phyloP scores from a whole-genome alignment of 2,329 filamentous ascomycete species.

The Cadophora gregata region DNA sequence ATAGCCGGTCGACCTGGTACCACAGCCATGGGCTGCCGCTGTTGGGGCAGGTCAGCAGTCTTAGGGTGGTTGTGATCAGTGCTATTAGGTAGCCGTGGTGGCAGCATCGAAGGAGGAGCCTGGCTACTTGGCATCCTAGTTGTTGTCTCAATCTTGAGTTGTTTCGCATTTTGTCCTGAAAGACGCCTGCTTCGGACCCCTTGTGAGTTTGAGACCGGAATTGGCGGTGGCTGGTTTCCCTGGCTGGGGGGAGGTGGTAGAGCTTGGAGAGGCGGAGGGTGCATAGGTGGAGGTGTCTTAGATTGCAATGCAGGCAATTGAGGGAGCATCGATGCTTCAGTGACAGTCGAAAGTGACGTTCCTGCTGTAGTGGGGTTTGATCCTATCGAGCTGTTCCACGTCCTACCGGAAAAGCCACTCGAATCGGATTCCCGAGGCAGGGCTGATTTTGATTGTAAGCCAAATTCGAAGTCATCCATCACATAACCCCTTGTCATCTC shows the following conservation, averaged over 20 bases:
- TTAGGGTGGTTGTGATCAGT: constrained; percentile 36
- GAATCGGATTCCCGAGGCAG: constrained; percentile 82
- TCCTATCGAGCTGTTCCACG: constrained; percentile 80
- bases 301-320: constrained; percentile 39
- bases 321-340: constrained; percentile 54
- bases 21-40: constrained; percentile 26
- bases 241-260: constrained; percentile 52
- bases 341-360: constrained; percentile 73
- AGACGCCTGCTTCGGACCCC: constrained; percentile 77
- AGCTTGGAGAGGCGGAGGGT: constrained; percentile 38
- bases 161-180: constrained; percentile 80
- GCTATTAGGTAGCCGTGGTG: constrained; percentile 34
- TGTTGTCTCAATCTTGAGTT: constrained; percentile 87
- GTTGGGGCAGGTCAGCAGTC: constrained; percentile 37
- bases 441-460: constrained; percentile 68
- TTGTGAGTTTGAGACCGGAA: constrained; percentile 46
- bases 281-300: constrained; percentile 34
- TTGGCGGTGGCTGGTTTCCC: constrained; percentile 48
- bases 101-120: constrained; percentile 40
- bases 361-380: constrained; percentile 74
- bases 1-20: constrained; percentile 32
- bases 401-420: constrained; percentile 76
- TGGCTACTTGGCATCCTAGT: constrained; percentile 26
- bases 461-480: constrained; percentile 83
- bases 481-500: constrained; percentile 86